Evolutionary conservation across 139 green algal species (phyloP).

Genomic region (Chlorella sp.): DNA sequence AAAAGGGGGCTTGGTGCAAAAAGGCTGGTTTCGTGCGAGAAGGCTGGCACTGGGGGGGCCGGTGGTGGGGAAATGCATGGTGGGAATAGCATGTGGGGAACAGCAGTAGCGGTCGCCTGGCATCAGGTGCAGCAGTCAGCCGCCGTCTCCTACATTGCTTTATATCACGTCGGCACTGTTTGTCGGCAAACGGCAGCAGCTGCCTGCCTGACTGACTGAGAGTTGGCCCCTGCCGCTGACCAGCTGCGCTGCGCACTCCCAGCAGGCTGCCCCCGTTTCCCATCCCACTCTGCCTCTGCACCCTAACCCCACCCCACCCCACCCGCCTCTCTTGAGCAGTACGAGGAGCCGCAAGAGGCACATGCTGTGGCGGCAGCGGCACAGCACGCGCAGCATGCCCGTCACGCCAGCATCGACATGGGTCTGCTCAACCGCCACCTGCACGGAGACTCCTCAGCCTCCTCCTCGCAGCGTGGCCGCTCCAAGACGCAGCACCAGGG

Average conservation of each 20-base stretch:
- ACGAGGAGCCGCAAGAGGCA: neutral
- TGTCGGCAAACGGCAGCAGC: neutral
- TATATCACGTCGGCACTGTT: too few species aligned
- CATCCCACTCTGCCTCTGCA: neutral
- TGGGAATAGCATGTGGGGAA: too few species aligned
- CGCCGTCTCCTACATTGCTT: too few species aligned
- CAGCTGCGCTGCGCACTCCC: too few species aligned
- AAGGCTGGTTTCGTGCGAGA: neutral
- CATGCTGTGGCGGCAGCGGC: neutral
- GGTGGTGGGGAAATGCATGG: too few species aligned
- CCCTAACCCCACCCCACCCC: neutral
- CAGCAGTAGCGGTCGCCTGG: too few species aligned
- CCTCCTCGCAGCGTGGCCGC: conserved; percentile 6
- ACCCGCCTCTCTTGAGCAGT: neutral
- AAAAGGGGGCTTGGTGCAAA: neutral
- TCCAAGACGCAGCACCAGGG: neutral
- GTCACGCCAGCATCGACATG: conserved; percentile 27
- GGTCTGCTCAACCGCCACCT: conserved; percentile 29
- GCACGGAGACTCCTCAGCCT: neutral
- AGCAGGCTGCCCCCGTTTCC: too few species aligned
- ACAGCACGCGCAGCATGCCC: neutral
- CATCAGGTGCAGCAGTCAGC: too few species aligned
- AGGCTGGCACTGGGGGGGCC: too few species aligned
- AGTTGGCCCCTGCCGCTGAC: too few species aligned
- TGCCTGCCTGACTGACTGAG: neutral